Evolutionary conservation across 2,329 filamentous ascomycete species (phyloP).

Genomic region (Pseudomassariella vexata): DNA sequence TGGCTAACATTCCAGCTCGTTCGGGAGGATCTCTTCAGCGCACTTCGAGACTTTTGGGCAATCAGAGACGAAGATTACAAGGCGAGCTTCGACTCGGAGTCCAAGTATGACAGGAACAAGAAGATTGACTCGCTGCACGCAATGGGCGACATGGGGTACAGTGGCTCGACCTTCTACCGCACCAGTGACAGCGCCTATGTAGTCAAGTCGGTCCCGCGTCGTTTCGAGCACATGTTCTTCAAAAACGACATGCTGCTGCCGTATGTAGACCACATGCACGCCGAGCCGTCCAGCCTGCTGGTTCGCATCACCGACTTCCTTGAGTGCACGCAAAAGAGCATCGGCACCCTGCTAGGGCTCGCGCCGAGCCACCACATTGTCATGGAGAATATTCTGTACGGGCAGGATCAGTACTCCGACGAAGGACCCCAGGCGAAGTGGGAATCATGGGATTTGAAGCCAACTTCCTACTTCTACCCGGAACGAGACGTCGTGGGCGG

Average conservation of each 20-base stretch:
- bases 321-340: constrained; percentile 44
- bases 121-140: constrained; percentile 37
- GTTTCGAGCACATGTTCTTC: constrained; percentile 53
- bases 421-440: constrained; percentile 37
- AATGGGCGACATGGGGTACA: constrained; percentile 67
- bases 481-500: constrained; percentile 66
- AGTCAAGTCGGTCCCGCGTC: constrained; percentile 64
- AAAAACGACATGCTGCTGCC: constrained; percentile 9
- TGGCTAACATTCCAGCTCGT: constrained; percentile 23
- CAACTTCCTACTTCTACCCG: constrained; percentile 69
- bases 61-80: constrained; percentile 49
- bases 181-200: constrained; percentile 62
- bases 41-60: constrained; percentile 34
- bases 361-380: constrained; percentile 68
- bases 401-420: constrained; percentile 39
- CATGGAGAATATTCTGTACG: constrained; percentile 71
- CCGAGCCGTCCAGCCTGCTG: constrained; percentile 54
- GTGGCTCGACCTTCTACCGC: constrained; percentile 69
- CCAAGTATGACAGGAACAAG: constrained; percentile 25
- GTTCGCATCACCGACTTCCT: constrained; percentile 69
- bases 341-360: constrained; percentile 54
- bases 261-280: constrained; percentile 46
- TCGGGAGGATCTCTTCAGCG: constrained; percentile 37
- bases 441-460: constrained; percentile 73
- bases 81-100: constrained; percentile 41